Evolutionary conservation across 345 rosid species (phyloP), one percentile per base, ranked within the genome.

Genomic region (Lepidium didymum): DNA sequence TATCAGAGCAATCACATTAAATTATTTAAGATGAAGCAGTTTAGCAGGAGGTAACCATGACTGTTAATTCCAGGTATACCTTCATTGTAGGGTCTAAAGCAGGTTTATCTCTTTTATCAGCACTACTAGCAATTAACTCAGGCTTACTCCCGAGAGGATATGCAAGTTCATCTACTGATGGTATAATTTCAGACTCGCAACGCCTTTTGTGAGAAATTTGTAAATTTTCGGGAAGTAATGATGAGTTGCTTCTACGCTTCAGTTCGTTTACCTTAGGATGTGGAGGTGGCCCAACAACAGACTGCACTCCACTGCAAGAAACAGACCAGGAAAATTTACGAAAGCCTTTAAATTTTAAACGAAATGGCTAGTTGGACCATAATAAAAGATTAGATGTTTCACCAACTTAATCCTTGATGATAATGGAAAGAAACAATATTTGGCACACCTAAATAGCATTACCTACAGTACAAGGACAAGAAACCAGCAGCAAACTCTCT

Each of bases 381-480:
- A 13, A 54, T 11, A 64, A 19, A 78, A 19, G 40, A 47, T 54
- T 13, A 55, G 40, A 21, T 36, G 19, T 51, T 12, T 62, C 35
- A 71, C 47, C 44, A 56, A 59, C 14, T 35, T 44, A 40, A 34
- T 35, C 62, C 12, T 23, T 37, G 46, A 56, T 47, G 54, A 54
- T 47, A 46, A 29, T 45, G 7, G 15, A 55, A 51, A 40, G 49
- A 67, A 57, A 4, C 34, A 23, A 70, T 55, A 52, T 8, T 18
- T 0, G 8, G 25, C 27, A 59, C 19, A 67, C 27, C 3, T 11
- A 29, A 62, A 45, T 16, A 45, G 27, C 60, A 58, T 63, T 90
- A 93, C 98, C 98, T 78, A 76, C 96, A 90, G 78, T 90, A 90
- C 77, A 93, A 72, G 72, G 98, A 90, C 86, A 93, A 79, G 78